Evolutionary conservation across 805 yeast species (phyloP).

Genomic region (Priceomyces haplophilus): DNA sequence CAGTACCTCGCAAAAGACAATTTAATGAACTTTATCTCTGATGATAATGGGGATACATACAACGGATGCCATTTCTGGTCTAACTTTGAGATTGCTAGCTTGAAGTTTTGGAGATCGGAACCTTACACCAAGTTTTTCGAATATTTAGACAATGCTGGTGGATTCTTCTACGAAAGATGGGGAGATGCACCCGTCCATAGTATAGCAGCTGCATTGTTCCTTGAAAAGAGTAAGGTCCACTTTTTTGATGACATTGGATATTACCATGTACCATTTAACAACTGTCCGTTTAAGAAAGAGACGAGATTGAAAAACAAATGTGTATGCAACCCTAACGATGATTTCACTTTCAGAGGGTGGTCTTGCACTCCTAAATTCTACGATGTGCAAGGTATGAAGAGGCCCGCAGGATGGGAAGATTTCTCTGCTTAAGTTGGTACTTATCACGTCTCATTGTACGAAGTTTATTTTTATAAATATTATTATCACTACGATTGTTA

Average conservation of each 20-base stretch:
- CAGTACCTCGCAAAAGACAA: slow-evolving; percentile 58
- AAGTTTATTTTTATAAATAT: too few relatives aligned
- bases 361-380: slow-evolving; percentile 68
- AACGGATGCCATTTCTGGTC: slow-evolving; percentile 89
- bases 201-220: slow-evolving; percentile 75
- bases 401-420: slow-evolving; percentile 71
- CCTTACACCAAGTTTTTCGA: slow-evolving; percentile 70
- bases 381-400: slow-evolving; percentile 50
- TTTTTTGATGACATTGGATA: slow-evolving; percentile 83
- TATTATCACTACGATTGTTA: too few relatives aligned
- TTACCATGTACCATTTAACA: slow-evolving; percentile 75
- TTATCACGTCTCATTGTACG: too few relatives aligned
- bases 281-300: slow-evolving; percentile 69
- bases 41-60: slow-evolving; percentile 63
- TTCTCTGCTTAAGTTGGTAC: slow-evolving; percentile 35
- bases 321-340: slow-evolving; percentile 67
- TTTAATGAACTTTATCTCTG: slow-evolving; percentile 64
- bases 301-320: slow-evolving; percentile 63
- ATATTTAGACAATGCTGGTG: slow-evolving; percentile 71
- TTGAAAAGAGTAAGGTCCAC: slow-evolving; percentile 67
- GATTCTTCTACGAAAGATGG: slow-evolving; percentile 91
- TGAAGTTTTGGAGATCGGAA: slow-evolving; percentile 70
- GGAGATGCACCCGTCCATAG: slow-evolving; percentile 94
- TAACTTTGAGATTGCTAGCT: slow-evolving; percentile 74
- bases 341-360: slow-evolving; percentile 73